Conservation (phyloP, 1,284 basidiomycete species). For the Ceratobasidium sp. region DNA sequence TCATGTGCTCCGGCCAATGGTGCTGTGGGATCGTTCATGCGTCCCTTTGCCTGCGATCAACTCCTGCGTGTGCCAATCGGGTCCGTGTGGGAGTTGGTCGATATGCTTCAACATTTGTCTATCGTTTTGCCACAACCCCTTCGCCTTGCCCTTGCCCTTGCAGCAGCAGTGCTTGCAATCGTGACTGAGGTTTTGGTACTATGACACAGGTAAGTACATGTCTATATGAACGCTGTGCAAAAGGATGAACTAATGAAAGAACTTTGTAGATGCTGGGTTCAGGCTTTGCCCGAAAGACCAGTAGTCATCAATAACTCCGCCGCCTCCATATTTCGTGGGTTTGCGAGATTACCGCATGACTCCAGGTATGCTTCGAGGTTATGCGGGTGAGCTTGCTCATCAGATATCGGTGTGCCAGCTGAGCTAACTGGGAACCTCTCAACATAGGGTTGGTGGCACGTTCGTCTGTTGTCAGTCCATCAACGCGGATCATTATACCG, state of each 20-base stretch:
- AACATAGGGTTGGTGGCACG: background rate
- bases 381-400: too few species aligned
- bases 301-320: slow-evolving; percentile 37
- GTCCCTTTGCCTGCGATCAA: background rate
- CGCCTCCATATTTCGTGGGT: background rate
- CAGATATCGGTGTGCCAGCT: slow-evolving; percentile 15
- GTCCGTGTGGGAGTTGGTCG: background rate
- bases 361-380: slow-evolving; percentile 3
- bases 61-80: background rate
- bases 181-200: too few species aligned
- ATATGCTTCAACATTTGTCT: background rate
- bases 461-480: background rate
- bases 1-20: too few species aligned
- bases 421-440: slow-evolving; percentile 18
- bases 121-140: background rate
- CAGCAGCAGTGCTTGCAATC: too few species aligned
- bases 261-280: slow-evolving; percentile 17
- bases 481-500: background rate
- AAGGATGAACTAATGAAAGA: slow-evolving; percentile 4
- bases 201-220: too few species aligned
- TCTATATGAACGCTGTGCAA: background rate
- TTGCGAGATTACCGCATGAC: background rate
- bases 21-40: background rate
- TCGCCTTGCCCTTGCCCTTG: background rate
- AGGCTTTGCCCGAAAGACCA: slow-evolving; percentile 11